These are phyloP conservation scores for Coniochaeta pulveracea DNA, from an alignment of 2,329 filamentous ascomycete species.

Conservation along the genomic window DNA sequence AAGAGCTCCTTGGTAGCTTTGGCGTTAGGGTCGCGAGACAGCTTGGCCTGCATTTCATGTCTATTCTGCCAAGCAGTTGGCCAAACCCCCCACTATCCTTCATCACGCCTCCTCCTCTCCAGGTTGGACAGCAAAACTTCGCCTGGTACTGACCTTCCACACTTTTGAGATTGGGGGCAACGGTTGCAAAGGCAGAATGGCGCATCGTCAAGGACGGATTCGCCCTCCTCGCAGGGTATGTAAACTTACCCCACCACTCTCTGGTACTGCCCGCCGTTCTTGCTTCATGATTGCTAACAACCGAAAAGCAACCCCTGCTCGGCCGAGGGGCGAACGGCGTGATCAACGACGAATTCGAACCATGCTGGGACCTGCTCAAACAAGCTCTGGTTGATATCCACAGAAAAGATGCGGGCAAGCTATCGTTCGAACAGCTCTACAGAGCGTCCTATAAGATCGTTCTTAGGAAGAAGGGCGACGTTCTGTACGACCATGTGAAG, in stretches of 20 bases:
- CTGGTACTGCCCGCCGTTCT: no score
- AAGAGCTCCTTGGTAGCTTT: no score
- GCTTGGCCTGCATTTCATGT: no score
- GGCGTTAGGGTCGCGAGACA: no score
- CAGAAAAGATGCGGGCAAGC: constrained; percentile 74
- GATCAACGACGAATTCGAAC: constrained; percentile 70
- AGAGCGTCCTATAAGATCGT: constrained; percentile 91
- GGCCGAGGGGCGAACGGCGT: constrained; percentile 13
- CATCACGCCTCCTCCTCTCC: no score
- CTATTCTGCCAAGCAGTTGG: no score
- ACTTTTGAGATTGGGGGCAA: no score
- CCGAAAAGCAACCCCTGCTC: not conserved
- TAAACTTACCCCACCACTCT: not conserved
- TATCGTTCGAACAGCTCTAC: constrained; percentile 95
- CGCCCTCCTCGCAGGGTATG: constrained; percentile 3
- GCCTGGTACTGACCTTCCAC: no score
- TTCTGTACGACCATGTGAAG: constrained; percentile 71
- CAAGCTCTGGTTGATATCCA: constrained; percentile 80
- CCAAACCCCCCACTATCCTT: no score
- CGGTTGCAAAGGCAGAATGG: no score
- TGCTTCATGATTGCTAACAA: not conserved
- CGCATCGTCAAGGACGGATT: constrained; percentile 1
- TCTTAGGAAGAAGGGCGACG: constrained; percentile 71
- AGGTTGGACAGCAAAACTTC: no score
- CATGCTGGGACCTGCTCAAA: constrained; percentile 67